Conservation (phyloP, 352 stramenopile species). For the Globisporangium emineosum region DNA sequence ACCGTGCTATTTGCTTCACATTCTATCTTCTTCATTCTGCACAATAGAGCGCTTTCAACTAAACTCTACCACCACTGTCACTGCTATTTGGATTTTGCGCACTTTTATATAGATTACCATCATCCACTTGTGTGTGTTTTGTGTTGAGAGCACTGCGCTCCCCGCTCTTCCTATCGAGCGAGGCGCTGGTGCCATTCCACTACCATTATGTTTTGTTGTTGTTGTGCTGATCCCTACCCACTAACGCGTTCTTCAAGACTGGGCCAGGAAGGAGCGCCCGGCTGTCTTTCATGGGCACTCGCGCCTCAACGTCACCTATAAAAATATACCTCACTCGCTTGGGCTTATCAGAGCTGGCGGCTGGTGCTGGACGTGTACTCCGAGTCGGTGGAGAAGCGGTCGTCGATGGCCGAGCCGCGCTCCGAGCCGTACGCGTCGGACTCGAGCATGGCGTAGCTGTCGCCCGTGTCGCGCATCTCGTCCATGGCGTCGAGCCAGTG, state of each 20-base stretch:
- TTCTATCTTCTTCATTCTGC: neutral
- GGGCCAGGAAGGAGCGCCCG: no score
- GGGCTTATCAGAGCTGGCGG: neutral
- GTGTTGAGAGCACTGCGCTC: neutral
- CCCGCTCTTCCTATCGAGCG: neutral
- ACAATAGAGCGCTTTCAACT: neutral
- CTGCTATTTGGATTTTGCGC: neutral
- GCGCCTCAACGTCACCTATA: constrained; percentile 1
- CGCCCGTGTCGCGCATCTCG: constrained; percentile 73
- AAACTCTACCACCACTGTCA: neutral
- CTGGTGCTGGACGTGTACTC: constrained; percentile 23
- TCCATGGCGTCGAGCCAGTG: constrained; percentile 68
- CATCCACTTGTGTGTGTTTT: neutral
- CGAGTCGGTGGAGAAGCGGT: constrained; percentile 73
- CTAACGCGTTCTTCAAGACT: no score
- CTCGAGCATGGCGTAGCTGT: constrained; percentile 84
- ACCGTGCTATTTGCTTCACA: neutral
- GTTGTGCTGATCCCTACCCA: neutral
- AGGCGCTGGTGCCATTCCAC: neutral
- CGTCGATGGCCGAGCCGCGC: constrained; percentile 60
- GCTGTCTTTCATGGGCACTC: no score
- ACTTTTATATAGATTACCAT: neutral
- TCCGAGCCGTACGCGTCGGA: constrained; percentile 58
- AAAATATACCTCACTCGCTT: neutral
- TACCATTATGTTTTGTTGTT: neutral